These are phyloP conservation scores for Pseudocercospora ulei DNA, from an alignment of 2,329 filamentous ascomycete species.

Conservation along the genomic window DNA sequence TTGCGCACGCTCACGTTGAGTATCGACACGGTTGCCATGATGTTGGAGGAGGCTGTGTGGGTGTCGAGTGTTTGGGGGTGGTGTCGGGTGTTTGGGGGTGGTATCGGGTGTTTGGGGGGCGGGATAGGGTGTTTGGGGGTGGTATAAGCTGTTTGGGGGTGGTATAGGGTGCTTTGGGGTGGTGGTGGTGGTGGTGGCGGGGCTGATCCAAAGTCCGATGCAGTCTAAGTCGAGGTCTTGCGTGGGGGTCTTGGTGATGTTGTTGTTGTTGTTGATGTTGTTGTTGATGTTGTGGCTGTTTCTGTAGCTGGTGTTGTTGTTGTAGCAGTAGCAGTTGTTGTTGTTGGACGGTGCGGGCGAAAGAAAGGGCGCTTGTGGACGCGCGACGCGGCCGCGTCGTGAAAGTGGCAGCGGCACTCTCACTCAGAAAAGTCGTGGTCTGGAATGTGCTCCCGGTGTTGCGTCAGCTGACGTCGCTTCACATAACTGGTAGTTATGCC, in stretches of 20 bases:
- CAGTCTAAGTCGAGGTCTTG: constrained; percentile 2
- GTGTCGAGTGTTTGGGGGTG: not conserved
- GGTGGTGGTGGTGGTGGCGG: too few relatives aligned
- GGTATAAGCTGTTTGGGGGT: not conserved
- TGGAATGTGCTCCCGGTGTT: not conserved
- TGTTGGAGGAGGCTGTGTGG: constrained; percentile 33
- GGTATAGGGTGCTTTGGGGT: too few relatives aligned
- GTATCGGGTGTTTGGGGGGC: not conserved
- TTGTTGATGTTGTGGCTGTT: not conserved
- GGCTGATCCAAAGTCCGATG: too few relatives aligned
- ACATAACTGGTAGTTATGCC: not conserved
- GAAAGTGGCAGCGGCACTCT: constrained; percentile 9
- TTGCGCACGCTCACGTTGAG: constrained; percentile 92
- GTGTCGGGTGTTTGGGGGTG: constrained; percentile 1
- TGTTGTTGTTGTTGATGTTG: too few relatives aligned
- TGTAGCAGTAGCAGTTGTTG: too few relatives aligned
- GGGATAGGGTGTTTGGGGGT: not conserved
- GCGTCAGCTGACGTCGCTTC: constrained; percentile 4
- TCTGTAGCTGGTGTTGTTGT: too few relatives aligned
- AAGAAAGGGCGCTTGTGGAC: constrained; percentile 8
- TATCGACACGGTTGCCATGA: constrained; percentile 92
- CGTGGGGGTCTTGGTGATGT: not conserved
- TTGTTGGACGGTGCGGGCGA: constrained; percentile 1
- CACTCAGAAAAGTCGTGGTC: constrained; percentile 8
- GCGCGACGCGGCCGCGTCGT: constrained; percentile 10